Evolutionary conservation across 1,284 basidiomycete genomes (phyloP), one percentile per base, ranked within the genome.

Genomic region (Pseudozyma flocculosa): DNA sequence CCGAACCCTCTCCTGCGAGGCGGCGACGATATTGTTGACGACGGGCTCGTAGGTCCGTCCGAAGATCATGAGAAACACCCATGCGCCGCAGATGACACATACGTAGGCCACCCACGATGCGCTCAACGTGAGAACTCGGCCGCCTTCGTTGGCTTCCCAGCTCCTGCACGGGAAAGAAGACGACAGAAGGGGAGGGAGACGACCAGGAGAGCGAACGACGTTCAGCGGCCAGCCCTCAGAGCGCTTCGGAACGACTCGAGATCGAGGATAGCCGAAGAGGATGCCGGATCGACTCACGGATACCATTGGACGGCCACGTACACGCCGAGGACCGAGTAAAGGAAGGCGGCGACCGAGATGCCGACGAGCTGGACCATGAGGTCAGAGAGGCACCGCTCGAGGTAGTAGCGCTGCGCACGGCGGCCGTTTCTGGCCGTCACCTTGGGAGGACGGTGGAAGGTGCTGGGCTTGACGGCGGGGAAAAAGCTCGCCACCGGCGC

Each of bases 21-120:
- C n/a, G n/a, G n/a, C n/a, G n/a, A n/a, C n/a, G n/a, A n/a, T n/a
- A n/a, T n/a, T n/a, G n/a, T n/a, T n/a, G n/a, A n/a, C 30, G 24
- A 61, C 43, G 13, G 59, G 59, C 45, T 61, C 59, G 24, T 61
- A 61, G 9, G 59, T 61, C 3, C 54, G 47, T n/a, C 50, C 53
- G n/a, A 57, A 38, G 23, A 61, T 61, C 14, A 50, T 49, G 29
- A 53, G 50, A 17, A 57, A 53, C 24, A 61, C 48, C 24, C 52
- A 26, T 29, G 45, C 47, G 1, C 50, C 59, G 24, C 50, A 40
- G 15, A 40, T 40, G 15, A 57, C 40, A 13, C 54, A 50, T 5
- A 46, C 47, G 50, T 54, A 61, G 14, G 32, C 21, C 5, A 61
- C 51, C 17, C 50, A 43, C 4, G 57, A 43, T 2, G 54, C 22